Conservation (phyloP, 192 early-diverging fungal species). For the Gamsiella multidivaricata region DNA sequence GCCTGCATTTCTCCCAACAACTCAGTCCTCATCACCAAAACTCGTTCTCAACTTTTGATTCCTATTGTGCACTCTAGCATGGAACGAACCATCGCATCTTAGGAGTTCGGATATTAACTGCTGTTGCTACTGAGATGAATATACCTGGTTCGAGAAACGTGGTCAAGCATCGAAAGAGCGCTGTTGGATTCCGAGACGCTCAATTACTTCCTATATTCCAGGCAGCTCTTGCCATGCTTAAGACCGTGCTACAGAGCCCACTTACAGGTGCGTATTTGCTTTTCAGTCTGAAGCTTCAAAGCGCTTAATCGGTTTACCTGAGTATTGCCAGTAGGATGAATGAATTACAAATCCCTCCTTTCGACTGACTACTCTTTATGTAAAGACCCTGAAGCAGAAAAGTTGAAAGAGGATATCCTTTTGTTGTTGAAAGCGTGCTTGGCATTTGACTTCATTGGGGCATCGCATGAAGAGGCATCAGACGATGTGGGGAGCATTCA, state of each 20-base stretch:
- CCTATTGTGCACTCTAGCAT: slow-evolving; percentile 8
- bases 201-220: slow-evolving; percentile 45
- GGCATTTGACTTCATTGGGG: slow-evolving; percentile 45
- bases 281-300: too few relatives aligned
- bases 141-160: slow-evolving; percentile 15
- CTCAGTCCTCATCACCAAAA: too few relatives aligned
- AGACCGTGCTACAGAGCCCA: slow-evolving; percentile 20
- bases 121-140: slow-evolving; percentile 42
- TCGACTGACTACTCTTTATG: too few relatives aligned
- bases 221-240: slow-evolving; percentile 22
- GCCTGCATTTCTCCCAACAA: too few relatives aligned
- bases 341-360: too few relatives aligned
- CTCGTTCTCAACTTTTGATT: not conserved
- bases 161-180: slow-evolving; percentile 33
- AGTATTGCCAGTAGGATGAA: too few relatives aligned
- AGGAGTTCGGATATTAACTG: slow-evolving; percentile 17
- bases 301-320: too few relatives aligned
- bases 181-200: slow-evolving; percentile 45
- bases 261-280: slow-evolving; percentile 18
- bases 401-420: slow-evolving; percentile 27
- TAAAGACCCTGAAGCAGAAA: slow-evolving; percentile 19
- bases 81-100: slow-evolving; percentile 20
- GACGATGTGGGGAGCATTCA: slow-evolving; percentile 47
- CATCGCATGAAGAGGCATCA: slow-evolving; percentile 34
- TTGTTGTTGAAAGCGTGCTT: slow-evolving; percentile 31